Evolutionary conservation across 768 basidiomycete genomes (phyloP).

Genomic region (Lactarius hengduanensis): DNA sequence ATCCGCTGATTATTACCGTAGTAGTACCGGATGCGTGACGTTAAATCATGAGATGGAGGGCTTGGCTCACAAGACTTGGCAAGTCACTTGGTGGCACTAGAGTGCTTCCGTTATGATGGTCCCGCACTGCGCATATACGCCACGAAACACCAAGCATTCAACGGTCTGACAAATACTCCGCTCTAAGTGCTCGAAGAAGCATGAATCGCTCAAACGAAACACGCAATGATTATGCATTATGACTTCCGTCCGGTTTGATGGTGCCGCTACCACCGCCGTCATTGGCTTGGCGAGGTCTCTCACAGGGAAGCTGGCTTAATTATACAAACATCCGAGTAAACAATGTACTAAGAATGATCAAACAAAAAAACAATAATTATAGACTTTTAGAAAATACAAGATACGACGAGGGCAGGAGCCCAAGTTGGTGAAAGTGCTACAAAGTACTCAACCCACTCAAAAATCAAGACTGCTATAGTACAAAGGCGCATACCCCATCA

Average conservation of each 20-base stretch:
- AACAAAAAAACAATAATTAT: conserved; percentile 6
- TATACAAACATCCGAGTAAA: not conserved
- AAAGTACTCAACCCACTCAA: conserved; percentile 13
- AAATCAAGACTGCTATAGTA: conserved; percentile 18
- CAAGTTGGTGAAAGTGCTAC: conserved; percentile 17
- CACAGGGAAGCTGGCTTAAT: not conserved
- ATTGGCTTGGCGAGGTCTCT: not conserved
- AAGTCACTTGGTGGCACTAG: not conserved
- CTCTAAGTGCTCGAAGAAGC: not conserved
- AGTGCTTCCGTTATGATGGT: not conserved
- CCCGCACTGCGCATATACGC: not conserved
- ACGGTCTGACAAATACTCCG: conserved; percentile 1
- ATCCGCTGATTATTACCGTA: too few relatives aligned
- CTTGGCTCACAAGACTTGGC: not conserved
- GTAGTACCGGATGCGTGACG: not conserved
- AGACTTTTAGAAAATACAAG: conserved; percentile 17
- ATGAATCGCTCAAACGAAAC: not conserved
- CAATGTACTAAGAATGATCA: not conserved
- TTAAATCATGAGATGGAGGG: not conserved
- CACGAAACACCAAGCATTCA: not conserved
- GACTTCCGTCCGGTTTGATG: not conserved
- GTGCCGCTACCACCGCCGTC: not conserved
- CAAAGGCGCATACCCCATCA: conserved; percentile 6
- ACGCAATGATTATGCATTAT: not conserved
- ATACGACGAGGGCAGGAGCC: conserved; percentile 10